Percentiles rank a stretch among this genome's conserved stretches.
phyloP scores from a whole-genome alignment of 2,329 filamentous ascomycete species.

The Cercospora sp. region DNA sequence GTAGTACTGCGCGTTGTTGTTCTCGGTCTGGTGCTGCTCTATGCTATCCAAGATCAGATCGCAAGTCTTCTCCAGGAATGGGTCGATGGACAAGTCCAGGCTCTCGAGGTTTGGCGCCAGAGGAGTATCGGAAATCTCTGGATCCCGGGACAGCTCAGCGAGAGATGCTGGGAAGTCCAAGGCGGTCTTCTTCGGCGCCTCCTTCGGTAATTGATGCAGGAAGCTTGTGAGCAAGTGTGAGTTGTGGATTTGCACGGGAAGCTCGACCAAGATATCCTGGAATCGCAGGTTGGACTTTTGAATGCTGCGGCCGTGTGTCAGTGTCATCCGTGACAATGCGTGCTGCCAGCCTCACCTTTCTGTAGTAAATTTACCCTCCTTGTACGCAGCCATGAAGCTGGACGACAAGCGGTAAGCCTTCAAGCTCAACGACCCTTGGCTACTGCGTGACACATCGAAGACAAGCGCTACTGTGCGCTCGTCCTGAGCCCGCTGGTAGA shows the following conservation, averaged over 20 bases:
- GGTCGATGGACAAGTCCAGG: conserved; percentile 91
- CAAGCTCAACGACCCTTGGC: conserved; percentile 85
- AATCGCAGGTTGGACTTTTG: conserved; percentile 93
- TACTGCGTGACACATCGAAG: conserved; percentile 92
- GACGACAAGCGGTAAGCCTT: conserved; percentile 88
- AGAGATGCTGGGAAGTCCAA: conserved; percentile 77
- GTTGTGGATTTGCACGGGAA: conserved; percentile 90
- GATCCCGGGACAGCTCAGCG: conserved; percentile 70
- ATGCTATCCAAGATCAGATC: conserved; percentile 95
- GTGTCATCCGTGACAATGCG: conserved; percentile 2
- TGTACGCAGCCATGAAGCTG: conserved; percentile 85
- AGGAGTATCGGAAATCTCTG: conserved; percentile 59
- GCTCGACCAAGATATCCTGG: conserved; percentile 89
- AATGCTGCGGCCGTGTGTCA: conserved; percentile 59
- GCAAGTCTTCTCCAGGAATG: conserved; percentile 97
- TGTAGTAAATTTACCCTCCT: conserved; percentile 96
- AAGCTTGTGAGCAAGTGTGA: conserved; percentile 94
- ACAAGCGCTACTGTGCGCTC: conserved; percentile 85
- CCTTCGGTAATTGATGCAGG: conserved; percentile 84
- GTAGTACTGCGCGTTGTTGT: conserved; percentile 99
- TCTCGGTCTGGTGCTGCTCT: conserved; percentile 95
- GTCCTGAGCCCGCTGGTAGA: conserved; percentile 92
- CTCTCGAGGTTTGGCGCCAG: conserved; percentile 86
- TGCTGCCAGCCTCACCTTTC: conserved; percentile 67
- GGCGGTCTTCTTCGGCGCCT: conserved; percentile 58